A percentile compares a stretch with the other conserved stretches of the same genome.
phyloP scores from a whole-genome alignment of 2,329 filamentous ascomycete genomes.

The Calonectria pteridis region DNA sequence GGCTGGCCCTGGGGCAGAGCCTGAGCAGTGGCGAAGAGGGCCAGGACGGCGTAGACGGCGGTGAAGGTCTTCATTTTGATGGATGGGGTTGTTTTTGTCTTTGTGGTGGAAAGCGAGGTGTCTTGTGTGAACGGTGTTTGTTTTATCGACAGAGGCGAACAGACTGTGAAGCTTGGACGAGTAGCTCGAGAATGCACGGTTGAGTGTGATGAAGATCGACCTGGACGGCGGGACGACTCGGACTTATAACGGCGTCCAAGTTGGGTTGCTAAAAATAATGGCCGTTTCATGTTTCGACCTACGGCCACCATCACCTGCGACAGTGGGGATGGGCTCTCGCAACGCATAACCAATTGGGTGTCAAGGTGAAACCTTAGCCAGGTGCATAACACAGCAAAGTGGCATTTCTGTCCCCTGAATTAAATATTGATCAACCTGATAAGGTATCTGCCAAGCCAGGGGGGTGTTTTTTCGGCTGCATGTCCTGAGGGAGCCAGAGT shows the following conservation, averaged over 20 bases:
- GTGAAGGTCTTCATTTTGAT: constrained; percentile 7
- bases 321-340: constrained; percentile 3
- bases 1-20: neutral
- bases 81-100: neutral
- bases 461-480: neutral
- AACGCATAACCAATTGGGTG: constrained; percentile 10
- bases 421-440: constrained; percentile 1
- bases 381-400: neutral
- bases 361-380: neutral
- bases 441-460: neutral
- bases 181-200: neutral
- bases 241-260: neutral
- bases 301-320: neutral
- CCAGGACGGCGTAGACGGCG: neutral
- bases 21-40: neutral
- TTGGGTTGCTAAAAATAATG: constrained; percentile 1
- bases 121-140: neutral
- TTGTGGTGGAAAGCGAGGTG: neutral
- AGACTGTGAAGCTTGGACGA: neutral
- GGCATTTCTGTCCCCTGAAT: neutral
- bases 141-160: neutral
- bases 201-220: neutral
- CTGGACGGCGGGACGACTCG: neutral
- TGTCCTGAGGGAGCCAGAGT: neutral
- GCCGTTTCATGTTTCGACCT: constrained; percentile 5